Evolutionary conservation across 768 basidiomycete species (phyloP), one percentile per base, ranked within the genome.

Genomic region (Termitomyces sp.): DNA sequence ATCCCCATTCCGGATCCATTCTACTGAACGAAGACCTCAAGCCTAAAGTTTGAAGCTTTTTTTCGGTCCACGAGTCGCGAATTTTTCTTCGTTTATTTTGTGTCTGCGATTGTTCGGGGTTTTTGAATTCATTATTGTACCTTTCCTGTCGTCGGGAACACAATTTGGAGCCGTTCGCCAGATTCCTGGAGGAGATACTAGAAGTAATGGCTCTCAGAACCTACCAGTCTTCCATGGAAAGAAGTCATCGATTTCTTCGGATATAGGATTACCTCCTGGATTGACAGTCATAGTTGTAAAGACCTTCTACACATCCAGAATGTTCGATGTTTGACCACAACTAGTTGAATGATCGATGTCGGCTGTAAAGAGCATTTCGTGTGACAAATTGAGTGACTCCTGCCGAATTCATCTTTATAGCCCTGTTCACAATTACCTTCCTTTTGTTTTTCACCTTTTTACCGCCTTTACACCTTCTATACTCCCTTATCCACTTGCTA

Each of bases 311-410:
- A 18, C 18, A 55, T 32, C 48, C 39, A 55, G 54, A 55, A 39
- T 40, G 22, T 24, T 39, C 22, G 38, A 39, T 24, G 9, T 24
- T 54, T 18, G 53, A 54, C 38, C 2, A 7, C 2, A 36, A 52
- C 51, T 22, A 18, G 35, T 39, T 38, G 53, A 54, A 40, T 54
- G 22, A 39, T 53, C 24, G 53, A 55, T 40, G 53, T 54, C 53
- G 52, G 36, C 15, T 55, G 22, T 39, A 44, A 45, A 45, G 42
- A 36, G 56, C 50, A 50, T 58, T 50, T 49, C 38, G 57, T 56
- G 60, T 57, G 55, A 57, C 55, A 61, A 42, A 45, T n/a, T 38
- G 36, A 49, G 60, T 61, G 55, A 61, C 60, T 45, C 28, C 40
- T 28, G 48, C 50, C 60, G 52, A 57, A 51, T 57, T 57, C 32